Percentiles rank a stretch among this genome's conserved stretches.
Conservation (phyloP, 2,329 filamentous ascomycete species). For the Botrytis hyacinthi region DNA sequence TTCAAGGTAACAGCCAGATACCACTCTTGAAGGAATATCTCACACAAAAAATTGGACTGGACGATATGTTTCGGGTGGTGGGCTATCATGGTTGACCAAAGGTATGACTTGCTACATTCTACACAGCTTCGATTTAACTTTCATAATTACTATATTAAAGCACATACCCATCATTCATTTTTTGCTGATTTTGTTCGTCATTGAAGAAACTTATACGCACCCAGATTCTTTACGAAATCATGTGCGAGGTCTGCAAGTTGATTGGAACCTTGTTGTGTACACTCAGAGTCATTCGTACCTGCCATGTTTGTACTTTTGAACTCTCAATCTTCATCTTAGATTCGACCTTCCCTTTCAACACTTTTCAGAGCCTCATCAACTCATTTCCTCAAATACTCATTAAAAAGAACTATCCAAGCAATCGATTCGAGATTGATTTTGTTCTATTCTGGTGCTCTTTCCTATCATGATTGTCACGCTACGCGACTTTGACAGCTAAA, state of each 20-base stretch:
- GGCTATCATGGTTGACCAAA: neutral
- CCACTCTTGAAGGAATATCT: neutral
- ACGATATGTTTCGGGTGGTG: neutral
- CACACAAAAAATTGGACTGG: neutral
- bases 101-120: no score
- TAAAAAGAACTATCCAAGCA: neutral
- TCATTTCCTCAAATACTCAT: neutral
- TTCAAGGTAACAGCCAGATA: neutral
- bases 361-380: neutral
- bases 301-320: neutral
- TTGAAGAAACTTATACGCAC: neutral
- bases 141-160: neutral
- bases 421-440: neutral
- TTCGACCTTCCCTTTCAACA: neutral
- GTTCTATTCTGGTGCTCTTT: no score
- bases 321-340: neutral
- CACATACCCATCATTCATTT: neutral
- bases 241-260: neutral
- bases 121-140: neutral
- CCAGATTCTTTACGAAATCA: neutral
- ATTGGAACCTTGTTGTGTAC: neutral
- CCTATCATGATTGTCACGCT: neutral
- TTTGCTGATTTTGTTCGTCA: neutral
- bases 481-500: neutral
- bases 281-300: neutral